phyloP scores from a whole-genome alignment of 2,329 filamentous ascomycete species.

The Conoideocrella luteorostrata region DNA sequence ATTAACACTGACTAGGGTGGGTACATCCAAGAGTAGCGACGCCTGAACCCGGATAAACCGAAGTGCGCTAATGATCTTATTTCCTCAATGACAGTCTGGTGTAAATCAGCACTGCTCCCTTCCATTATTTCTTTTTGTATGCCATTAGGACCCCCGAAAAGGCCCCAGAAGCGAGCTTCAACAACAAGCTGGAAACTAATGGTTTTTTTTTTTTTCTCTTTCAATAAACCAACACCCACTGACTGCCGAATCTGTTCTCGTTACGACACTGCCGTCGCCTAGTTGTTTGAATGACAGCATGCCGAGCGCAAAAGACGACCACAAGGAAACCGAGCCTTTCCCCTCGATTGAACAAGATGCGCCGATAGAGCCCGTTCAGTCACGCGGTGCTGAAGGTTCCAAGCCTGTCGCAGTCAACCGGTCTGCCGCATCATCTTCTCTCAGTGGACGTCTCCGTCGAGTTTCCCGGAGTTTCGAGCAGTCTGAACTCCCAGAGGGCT shows the following conservation, averaged over 20 bases:
- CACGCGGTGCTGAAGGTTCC: constrained; percentile 4
- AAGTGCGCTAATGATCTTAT: no score
- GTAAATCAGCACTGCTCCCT: no score
- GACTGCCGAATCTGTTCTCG: not conserved
- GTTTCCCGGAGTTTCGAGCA: constrained; percentile 34
- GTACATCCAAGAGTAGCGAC: no score
- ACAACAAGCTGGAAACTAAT: no score
- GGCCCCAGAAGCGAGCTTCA: no score
- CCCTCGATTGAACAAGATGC: constrained; percentile 16
- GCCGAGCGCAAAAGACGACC: constrained; percentile 5
- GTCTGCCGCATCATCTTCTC: constrained; percentile 23
- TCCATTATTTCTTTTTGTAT: no score
- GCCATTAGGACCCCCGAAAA: no score
- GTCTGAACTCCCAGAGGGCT: constrained; percentile 40
- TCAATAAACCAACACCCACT: no score
- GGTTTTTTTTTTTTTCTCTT: no score
- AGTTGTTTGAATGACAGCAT: constrained; percentile 2
- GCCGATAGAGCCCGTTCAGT: constrained; percentile 2
- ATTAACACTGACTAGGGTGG: no score
- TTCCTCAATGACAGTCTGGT: no score
- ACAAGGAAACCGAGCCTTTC: constrained; percentile 19
- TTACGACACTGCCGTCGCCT: not conserved
- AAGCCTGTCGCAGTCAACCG: constrained; percentile 15
- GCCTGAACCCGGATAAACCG: no score
- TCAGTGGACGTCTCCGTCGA: constrained; percentile 25